Evolutionary conservation across 1,284 basidiomycete genomes (phyloP), one percentile per base, ranked within the genome.

Genomic region (Marasmius fiardii): DNA sequence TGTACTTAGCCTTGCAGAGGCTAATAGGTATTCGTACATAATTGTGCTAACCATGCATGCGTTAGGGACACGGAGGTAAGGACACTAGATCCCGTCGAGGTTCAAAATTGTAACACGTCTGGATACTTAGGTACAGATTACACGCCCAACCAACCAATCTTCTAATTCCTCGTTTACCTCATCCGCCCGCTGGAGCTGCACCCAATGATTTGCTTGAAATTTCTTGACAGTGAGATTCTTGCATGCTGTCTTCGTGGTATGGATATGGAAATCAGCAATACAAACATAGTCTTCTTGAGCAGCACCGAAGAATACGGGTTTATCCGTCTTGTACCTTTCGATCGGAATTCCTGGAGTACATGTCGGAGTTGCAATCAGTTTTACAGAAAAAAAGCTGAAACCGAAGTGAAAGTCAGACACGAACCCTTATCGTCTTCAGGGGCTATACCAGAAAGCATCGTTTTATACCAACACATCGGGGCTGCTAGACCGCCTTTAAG

Each of bases 401-500:
- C 16, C 23, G 16, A 1, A 31, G 4, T 31, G 28, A 10, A 31
- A 31, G 28, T 31, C 24, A 8, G n/a, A n/a, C n/a, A 31, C 47
- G 26, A 20, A 49, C 47, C 47, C 33, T 49, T 33, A 18, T 55
- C 49, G 28, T 55, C 54, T 35, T 51, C 51, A 23, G 37, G 7
- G 18, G 23, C 37, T 20, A 51, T 51, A 21, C 49, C 31, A 10
- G 45, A 10, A 16, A 48, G 35, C 24, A 41, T 26, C 34, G 26
- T 28, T 16, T 23, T 26, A 34, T 55, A 55, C 23, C 41, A 55
- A 26, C 48, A 50, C 21, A 51, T 28, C 6, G 54, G 48, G 11
- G 35, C 54, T 1, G 47, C 33, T 20, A 55, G 33, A 14, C 54
- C 54, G 12, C 64, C 61, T 35, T 66, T 56, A 26, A 63, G 52